Percentiles rank a stretch among this genome's conserved stretches.
phyloP scores from a whole-genome alignment of 1,139 yeast genomes.

The Nadsonia starkeyi-henricii region DNA sequence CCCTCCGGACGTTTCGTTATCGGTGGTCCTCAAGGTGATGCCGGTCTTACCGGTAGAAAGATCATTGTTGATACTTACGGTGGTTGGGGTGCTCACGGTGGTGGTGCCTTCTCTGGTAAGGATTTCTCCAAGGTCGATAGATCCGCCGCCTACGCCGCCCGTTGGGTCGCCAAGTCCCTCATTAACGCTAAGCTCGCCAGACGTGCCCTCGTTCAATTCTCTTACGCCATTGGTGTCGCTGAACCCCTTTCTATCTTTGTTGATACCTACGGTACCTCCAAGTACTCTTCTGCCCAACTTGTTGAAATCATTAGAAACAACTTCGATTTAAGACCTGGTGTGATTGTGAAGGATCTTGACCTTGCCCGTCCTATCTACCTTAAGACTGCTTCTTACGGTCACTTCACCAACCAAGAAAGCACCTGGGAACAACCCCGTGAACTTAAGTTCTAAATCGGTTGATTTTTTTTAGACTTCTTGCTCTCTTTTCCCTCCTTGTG shows the following conservation, averaged over 20 bases:
- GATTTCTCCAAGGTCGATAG: conserved; percentile 99
- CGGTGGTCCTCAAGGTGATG: conserved; percentile 99
- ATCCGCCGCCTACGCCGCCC: conserved; percentile 99
- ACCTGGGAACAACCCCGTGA: conserved; percentile 97
- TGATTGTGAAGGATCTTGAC: conserved; percentile 88
- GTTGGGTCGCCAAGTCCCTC: conserved; percentile 99
- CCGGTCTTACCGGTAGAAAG: conserved; percentile 99
- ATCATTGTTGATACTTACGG: conserved; percentile 99
- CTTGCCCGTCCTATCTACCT: conserved; percentile 98
- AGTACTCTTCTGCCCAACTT: conserved; percentile 75
- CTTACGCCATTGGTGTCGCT: conserved; percentile 99
- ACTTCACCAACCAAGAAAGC: conserved; percentile 97
- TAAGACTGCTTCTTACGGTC: conserved; percentile 98
- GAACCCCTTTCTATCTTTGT: conserved; percentile 97
- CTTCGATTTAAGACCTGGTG: conserved; percentile 99
- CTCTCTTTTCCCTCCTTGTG: too few species aligned
- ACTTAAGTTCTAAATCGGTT: conserved; percentile 46
- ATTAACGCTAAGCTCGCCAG: conserved; percentile 90
- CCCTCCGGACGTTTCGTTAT: conserved; percentile 99
- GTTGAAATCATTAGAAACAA: conserved; percentile 82
- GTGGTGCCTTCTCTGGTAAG: conserved; percentile 99
- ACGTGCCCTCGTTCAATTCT: conserved; percentile 96
- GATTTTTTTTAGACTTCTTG: too few species aligned
- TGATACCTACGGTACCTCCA: conserved; percentile 95
- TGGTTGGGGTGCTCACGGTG: conserved; percentile 99